Evolutionary conservation across 2,329 filamentous ascomycete species (phyloP).

Genomic region (Neurospora crassa): DNA sequence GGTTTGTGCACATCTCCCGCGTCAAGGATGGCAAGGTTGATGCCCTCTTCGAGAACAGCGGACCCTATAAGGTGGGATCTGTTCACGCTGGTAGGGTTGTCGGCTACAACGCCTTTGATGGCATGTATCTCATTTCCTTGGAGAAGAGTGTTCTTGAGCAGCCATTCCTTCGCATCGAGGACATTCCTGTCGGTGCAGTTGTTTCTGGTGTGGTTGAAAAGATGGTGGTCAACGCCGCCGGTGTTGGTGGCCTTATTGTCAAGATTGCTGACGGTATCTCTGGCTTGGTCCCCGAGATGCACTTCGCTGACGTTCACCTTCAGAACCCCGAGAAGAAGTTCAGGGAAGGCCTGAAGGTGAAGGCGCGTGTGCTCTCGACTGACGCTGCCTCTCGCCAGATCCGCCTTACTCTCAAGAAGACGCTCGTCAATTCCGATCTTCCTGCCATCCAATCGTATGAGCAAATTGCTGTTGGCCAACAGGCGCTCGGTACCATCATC

Average conservation of each 20-base stretch:
- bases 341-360: constrained; percentile 74
- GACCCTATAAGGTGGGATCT: constrained; percentile 68
- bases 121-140: constrained; percentile 75
- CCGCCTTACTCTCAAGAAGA: constrained; percentile 88
- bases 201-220: constrained; percentile 80
- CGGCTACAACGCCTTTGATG: constrained; percentile 80
- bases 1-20: constrained; percentile 90
- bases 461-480: constrained; percentile 63
- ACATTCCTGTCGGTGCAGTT: constrained; percentile 71
- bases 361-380: constrained; percentile 73
- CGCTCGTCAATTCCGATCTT: constrained; percentile 79
- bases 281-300: constrained; percentile 79
- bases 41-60: constrained; percentile 63
- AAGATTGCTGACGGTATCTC: constrained; percentile 78
- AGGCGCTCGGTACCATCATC: constrained; percentile 78
- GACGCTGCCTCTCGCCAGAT: constrained; percentile 68
- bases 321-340: constrained; percentile 97
- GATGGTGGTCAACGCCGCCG: constrained; percentile 67
- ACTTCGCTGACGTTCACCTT: constrained; percentile 78
- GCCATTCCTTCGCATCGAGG: constrained; percentile 82
- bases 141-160: constrained; percentile 77
- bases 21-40: constrained; percentile 88
- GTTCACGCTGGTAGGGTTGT: constrained; percentile 74
- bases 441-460: constrained; percentile 69
- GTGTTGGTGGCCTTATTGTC: constrained; percentile 72